Evolutionary conservation across 2,329 filamentous ascomycete genomes (phyloP).

Genomic region (Neocucurbitaria cava): DNA sequence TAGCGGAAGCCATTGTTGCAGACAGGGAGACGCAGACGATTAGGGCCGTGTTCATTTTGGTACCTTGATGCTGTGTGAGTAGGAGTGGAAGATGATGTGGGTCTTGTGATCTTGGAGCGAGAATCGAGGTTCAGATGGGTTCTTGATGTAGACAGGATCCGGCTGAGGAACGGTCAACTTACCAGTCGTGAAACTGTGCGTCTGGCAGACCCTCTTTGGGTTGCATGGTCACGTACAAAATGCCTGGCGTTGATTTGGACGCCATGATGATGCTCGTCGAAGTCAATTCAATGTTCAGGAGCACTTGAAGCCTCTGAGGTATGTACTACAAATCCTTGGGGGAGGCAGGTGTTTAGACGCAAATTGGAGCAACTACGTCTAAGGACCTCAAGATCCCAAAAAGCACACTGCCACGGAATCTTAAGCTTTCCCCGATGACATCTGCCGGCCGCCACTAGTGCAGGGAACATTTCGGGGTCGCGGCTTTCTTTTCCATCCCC

Average conservation of each 20-base stretch:
- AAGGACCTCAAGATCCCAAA: not conserved
- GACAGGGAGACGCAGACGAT: conserved; percentile 76
- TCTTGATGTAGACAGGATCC: conserved; percentile 24
- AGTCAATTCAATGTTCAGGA: conserved; percentile 2
- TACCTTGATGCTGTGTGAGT: conserved; percentile 55
- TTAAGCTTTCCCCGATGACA: conserved; percentile 37
- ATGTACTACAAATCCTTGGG: not conserved
- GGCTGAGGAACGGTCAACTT: conserved; percentile 32
- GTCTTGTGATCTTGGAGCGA: not conserved
- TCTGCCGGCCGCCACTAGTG: conserved; percentile 40
- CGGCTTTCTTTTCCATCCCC: conserved; percentile 4
- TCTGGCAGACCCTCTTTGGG: conserved; percentile 70
- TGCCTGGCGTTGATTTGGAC: conserved; percentile 61
- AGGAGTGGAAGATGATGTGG: not conserved
- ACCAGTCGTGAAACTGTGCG: conserved; percentile 76
- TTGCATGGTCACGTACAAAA: conserved; percentile 88
- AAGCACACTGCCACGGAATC: conserved; percentile 2
- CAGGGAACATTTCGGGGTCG: conserved; percentile 10
- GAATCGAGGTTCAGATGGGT: conserved; percentile 42
- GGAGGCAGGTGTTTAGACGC: not conserved
- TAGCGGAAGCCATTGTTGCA: conserved; percentile 82
- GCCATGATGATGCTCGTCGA: conserved; percentile 45
- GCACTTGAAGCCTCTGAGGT: not conserved
- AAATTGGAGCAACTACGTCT: not conserved
- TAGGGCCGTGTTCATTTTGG: conserved; percentile 89